Percentiles rank a stretch among this genome's conserved stretches.
phyloP scores from a whole-genome alignment of 805 yeast species.

The Isabelozyma rhagii region DNA sequence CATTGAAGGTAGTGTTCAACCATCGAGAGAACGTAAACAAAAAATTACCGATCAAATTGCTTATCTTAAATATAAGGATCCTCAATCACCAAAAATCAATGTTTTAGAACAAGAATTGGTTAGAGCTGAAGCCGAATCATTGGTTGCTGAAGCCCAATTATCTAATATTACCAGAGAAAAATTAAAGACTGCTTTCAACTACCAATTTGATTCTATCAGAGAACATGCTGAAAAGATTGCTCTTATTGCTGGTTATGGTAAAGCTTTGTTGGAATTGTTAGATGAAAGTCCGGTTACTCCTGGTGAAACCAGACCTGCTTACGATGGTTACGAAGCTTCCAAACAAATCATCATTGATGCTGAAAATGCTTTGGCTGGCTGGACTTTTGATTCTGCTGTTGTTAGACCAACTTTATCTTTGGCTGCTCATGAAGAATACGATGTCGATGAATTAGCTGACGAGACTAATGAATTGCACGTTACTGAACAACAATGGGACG shows the following conservation, averaged over 20 bases:
- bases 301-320: slow-evolving; percentile 88
- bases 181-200: slow-evolving; percentile 78
- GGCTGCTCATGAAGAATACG: slow-evolving; percentile 54
- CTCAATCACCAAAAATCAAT: slow-evolving; percentile 76
- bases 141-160: slow-evolving; percentile 89
- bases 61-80: slow-evolving; percentile 78
- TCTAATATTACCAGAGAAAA: slow-evolving; percentile 86
- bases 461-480: slow-evolving; percentile 47
- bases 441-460: slow-evolving; percentile 48
- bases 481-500: slow-evolving; percentile 54
- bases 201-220: slow-evolving; percentile 81
- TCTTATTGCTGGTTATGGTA: slow-evolving; percentile 85
- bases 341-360: slow-evolving; percentile 85
- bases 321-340: slow-evolving; percentile 85
- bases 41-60: slow-evolving; percentile 85
- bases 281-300: slow-evolving; percentile 87
- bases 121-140: slow-evolving; percentile 87
- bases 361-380: slow-evolving; percentile 75
- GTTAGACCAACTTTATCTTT: slow-evolving; percentile 79
- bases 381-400: slow-evolving; percentile 82
- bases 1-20: slow-evolving; percentile 85
- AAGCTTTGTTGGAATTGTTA: slow-evolving; percentile 76
- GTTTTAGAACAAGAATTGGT: slow-evolving; percentile 86
- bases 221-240: slow-evolving; percentile 86
- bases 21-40: slow-evolving; percentile 82